Evolutionary conservation across 2,329 filamentous ascomycete genomes (phyloP), one percentile per base, ranked within the genome.

Genomic region (Bipolaris oryzae): DNA sequence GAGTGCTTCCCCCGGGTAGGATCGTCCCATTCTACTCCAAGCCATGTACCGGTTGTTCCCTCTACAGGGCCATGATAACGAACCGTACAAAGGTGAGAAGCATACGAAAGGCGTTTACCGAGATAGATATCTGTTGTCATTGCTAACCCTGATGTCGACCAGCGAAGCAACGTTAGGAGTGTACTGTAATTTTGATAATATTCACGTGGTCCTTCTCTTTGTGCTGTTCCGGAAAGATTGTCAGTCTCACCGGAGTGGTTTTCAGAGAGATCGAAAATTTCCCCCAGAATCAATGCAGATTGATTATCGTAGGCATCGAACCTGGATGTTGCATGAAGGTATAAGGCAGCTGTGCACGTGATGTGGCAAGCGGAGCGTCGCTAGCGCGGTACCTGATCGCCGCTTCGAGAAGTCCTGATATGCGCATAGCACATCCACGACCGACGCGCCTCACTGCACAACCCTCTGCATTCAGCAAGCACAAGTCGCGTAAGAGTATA

Each of bases 21-120:
- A 74, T 97, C 91, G 77, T 98, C 94, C 95, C 95, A 99, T 83
- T 99, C 95, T 45, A 98, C 91, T 44, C 95, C 95, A 33, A 98
- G 84, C 93, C 94, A 98, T 61, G 84, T 81, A 46, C 92, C 91
- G 41, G 85, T 82, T 7, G 92, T 93, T 64, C 89, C 90, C 48
- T 85, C 82, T 7, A 98, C 89, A 33, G 84, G 76, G 42, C 95
- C 95, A 59, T 90, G 78, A 72, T 93, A 98, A 59, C 92, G 88
- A 55, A 98, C 84, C 1, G 94, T 98, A 77, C 93, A 96, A 39
- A 90, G 78, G 18, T 87, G 86, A 31, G 86, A 87, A 63, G 89
- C 87, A 68, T 90, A 96, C 3, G 91, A 96, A 38, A 94, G 81
- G 13, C 95, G 87, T 76, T 95, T 88, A 50, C 91, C 91, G 60